phyloP scores from a whole-genome alignment of 2,329 filamentous ascomycete species.

The Stachybotrys chartarum region DNA sequence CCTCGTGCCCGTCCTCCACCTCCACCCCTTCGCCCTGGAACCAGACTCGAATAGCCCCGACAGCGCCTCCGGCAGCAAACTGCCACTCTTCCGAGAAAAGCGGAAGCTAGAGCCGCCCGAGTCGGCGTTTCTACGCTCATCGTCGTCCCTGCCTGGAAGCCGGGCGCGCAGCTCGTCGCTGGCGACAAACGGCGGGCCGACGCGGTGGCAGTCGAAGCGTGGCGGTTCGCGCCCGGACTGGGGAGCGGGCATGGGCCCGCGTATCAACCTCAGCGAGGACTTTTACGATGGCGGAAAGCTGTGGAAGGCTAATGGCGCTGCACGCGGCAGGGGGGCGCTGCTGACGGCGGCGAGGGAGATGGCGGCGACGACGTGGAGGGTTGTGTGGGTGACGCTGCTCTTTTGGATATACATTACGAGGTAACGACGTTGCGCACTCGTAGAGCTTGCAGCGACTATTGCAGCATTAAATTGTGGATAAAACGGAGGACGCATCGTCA shows the following conservation, averaged over 20 bases:
- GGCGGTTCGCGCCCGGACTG: conserved; percentile 33
- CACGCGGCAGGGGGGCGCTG: conserved; percentile 25
- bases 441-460: neutral
- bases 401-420: conserved; percentile 52
- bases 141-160: neutral
- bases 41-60: conserved; percentile 18
- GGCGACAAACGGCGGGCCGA: conserved; percentile 4
- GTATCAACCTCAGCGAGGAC: conserved; percentile 46
- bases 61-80: conserved; percentile 12
- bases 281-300: conserved; percentile 36
- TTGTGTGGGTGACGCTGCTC: conserved; percentile 53
- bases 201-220: conserved; percentile 18
- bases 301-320: conserved; percentile 14
- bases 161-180: conserved; percentile 13
- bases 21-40: conserved; percentile 47
- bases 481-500: neutral
- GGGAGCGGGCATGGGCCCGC: conserved; percentile 36
- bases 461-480: no score
- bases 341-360: conserved; percentile 52
- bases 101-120: conserved; percentile 41
- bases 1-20: conserved; percentile 46
- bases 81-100: conserved; percentile 46
- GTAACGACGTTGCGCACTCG: neutral
- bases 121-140: neutral
- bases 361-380: conserved; percentile 51